Percentiles rank a stretch among this genome's conserved stretches.
These are phyloP conservation scores for Echinosophora koreensis DNA, from an alignment of 306 rosid species.

Conservation along the genomic window DNA sequence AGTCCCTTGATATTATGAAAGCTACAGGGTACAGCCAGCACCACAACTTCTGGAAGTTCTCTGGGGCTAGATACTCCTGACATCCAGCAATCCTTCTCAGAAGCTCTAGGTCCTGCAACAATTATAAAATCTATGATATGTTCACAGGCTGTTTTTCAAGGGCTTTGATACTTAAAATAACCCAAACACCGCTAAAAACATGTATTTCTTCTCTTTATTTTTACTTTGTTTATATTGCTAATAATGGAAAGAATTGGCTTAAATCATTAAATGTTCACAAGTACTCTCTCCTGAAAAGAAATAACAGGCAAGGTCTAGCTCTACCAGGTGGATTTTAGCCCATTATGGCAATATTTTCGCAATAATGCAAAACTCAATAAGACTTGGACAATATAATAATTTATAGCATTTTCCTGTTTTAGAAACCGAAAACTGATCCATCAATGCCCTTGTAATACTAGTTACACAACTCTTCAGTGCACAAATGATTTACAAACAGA, in stretches of 20 bases:
- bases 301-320: constrained; percentile 17
- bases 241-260: constrained; percentile 1
- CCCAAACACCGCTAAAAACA: constrained; percentile 18
- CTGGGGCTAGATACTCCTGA: constrained; percentile 70
- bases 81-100: constrained; percentile 87
- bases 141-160: constrained; percentile 30
- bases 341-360: not conserved
- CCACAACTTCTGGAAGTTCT: constrained; percentile 94
- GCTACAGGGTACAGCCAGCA: constrained; percentile 98
- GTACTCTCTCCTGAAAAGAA: constrained; percentile 19
- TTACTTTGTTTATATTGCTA: constrained; percentile 2
- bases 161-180: constrained; percentile 15
- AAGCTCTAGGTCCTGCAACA: constrained; percentile 80
- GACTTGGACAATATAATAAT: constrained; percentile 10
- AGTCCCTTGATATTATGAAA: constrained; percentile 66
- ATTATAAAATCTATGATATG: constrained; percentile 16
- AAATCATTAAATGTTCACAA: not conserved
- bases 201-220: not conserved
- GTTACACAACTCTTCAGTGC: constrained; percentile 13
- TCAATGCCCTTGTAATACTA: not conserved
- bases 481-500: constrained; percentile 16
- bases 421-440: constrained; percentile 22
- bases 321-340: not conserved
- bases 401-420: constrained; percentile 7
- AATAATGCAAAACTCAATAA: not conserved